Base-by-base conservation (phyloP, 2,329 filamentous ascomycete genomes). In the Diaporthe amygdali region DNA sequence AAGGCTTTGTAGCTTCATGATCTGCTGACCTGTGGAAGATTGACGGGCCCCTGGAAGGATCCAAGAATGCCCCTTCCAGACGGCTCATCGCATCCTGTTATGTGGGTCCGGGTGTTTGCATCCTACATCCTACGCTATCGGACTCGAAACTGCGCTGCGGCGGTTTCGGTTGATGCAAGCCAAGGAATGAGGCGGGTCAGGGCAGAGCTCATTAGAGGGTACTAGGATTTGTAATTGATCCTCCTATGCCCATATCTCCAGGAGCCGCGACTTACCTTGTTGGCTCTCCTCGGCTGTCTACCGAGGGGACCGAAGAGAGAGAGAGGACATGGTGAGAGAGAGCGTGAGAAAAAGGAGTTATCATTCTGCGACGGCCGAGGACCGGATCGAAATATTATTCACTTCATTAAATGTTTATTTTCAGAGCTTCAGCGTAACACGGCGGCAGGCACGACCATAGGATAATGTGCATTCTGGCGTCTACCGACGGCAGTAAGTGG, bases 331-430 rank as follows among this genome's bases (percentile, higher is more conserved):
- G 47, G 32, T 12, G 64, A 67, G 37, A 34, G 7, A 17, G n/a
- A 59, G 39, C 39, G 39, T 37, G 51, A 49, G 52, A 25, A 39
- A 22, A 56, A n/a, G n/a, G 34, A 27, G 4, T 46, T 56, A 37
- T 37, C 44, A 37, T 64, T 64, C 59, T 64, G 27, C 59, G 27
- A 34, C 27, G 59, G 41, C 59, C 59, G 59, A 63, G 6, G 59
- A 47, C 59, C 41, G 49, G n/a, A n/a, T 51, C 44, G 66, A 68
- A 46, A 47, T 56, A 51, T 56, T 51, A 27, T 59, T 66, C 30
- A 66, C 68, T 69, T 66, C 49, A 37, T 54, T 47, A 51, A 44
- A 68, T 5, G 25, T 49, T 49, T 66, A 69, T 66, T 66, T 52
- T 52, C 52, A 37, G 12, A 30, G 32, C 22, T 34, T 49, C 54